These are phyloP conservation scores for Aspergillus uvarum DNA, from an alignment of 2,329 filamentous ascomycete species.

Conservation along the genomic window DNA sequence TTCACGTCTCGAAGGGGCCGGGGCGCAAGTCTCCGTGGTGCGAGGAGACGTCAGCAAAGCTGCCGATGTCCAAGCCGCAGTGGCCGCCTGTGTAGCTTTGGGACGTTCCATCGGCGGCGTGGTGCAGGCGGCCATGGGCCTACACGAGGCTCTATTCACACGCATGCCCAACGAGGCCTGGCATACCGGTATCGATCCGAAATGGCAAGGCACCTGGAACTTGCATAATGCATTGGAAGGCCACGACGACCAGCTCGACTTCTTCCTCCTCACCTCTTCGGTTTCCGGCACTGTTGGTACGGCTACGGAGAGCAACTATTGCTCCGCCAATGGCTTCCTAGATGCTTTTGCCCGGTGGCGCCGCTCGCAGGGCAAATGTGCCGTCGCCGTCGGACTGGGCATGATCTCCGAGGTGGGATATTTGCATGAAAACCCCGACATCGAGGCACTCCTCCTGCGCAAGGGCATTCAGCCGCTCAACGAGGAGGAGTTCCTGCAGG, in stretches of 20 bases:
- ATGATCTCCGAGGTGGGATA: background rate
- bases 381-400: background rate
- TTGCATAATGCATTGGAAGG: conserved; percentile 43
- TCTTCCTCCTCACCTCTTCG: conserved; percentile 30
- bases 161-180: conserved; percentile 53
- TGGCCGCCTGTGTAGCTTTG: background rate
- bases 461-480: background rate
- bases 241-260: conserved; percentile 24
- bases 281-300: conserved; percentile 30
- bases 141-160: conserved; percentile 49
- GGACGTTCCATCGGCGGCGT: conserved; percentile 15
- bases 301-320: background rate
- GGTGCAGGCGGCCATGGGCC: conserved; percentile 20
- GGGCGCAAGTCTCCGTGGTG: conserved; percentile 5
- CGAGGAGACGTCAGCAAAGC: conserved; percentile 4
- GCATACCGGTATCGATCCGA: conserved; percentile 47
- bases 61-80: conserved; percentile 5
- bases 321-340: background rate
- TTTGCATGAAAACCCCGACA: background rate
- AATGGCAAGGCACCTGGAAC: conserved; percentile 53
- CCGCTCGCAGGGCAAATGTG: background rate
- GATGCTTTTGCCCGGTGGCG: background rate
- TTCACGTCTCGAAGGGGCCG: background rate
- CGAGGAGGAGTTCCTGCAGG: background rate
- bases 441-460: background rate